Percentiles rank a stretch among this genome's conserved stretches.
These are phyloP conservation scores for Avena sativa DNA, from an alignment of 176 grass and related monocot genomes.

Conservation along the genomic window DNA sequence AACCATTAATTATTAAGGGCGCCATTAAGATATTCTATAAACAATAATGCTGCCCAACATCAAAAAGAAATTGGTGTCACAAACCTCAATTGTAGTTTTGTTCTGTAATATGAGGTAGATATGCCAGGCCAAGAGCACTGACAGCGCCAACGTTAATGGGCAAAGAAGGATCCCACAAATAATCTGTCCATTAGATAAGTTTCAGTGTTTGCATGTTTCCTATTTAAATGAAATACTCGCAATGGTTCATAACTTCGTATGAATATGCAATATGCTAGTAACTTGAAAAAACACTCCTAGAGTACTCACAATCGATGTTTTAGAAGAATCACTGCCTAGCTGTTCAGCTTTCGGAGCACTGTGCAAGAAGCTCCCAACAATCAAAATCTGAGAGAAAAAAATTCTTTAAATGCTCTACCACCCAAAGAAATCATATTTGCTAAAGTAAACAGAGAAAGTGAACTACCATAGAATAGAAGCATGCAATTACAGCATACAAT, in stretches of 20 bases:
- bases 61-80: slow-evolving; percentile 23
- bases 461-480: slow-evolving; percentile 81
- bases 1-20: slow-evolving; percentile 37
- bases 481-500: slow-evolving; percentile 82
- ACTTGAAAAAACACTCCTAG: slow-evolving; percentile 17
- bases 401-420: slow-evolving; percentile 25
- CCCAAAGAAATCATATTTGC: neutral
- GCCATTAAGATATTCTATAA: slow-evolving; percentile 32
- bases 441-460: slow-evolving; percentile 25
- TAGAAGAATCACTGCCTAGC: slow-evolving; percentile 70
- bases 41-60: slow-evolving; percentile 6
- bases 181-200: slow-evolving; percentile 61
- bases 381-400: slow-evolving; percentile 63
- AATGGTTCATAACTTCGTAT: slow-evolving; percentile 19
- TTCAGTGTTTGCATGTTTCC: slow-evolving; percentile 6
- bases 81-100: slow-evolving; percentile 97
- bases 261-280: slow-evolving; percentile 27
- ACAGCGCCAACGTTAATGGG: slow-evolving; percentile 74
- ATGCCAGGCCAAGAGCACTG: slow-evolving; percentile 87
- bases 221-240: slow-evolving; percentile 24
- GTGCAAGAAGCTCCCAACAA: slow-evolving; percentile 65
- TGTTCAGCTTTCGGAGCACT: slow-evolving; percentile 67
- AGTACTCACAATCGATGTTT: slow-evolving; percentile 79
- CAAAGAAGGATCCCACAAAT: slow-evolving; percentile 80
- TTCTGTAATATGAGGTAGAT: slow-evolving; percentile 94